Base-by-base conservation (phyloP, 2,329 filamentous ascomycete species). In the Claviceps pazoutovae region DNA sequence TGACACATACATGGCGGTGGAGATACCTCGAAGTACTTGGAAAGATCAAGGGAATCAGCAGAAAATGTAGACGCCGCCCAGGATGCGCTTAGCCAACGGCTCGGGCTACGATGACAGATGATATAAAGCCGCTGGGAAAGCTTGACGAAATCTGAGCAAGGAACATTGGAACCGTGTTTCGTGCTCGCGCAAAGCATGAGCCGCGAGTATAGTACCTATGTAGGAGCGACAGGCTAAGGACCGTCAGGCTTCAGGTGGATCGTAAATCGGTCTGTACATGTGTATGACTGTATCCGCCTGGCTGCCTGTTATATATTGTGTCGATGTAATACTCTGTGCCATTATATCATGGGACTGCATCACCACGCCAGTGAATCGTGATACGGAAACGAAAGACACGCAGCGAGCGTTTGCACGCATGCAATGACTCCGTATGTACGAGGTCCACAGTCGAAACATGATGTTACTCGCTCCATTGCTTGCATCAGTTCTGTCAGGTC, bases 301-400 rank as follows among this genome's bases (percentile, higher is more conserved):
- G 44, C 16, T 49, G 41, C 36, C 38, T 41, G 7, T 46, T 36
- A 23, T 46, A 19, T 30, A 44, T 36, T 45, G 16, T 9, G 14
- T 39, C 37, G 37, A 39, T 19, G 17, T 14, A 36, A 19, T 16
- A 23, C 14, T 41, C 42, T 57, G 62, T 63, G 54, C 47, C 53
- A 64, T 66, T 63, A 66, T 65, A 64, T 65, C 64, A 66, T 63
- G 56, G 52, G 6, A 43, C 39, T 30, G 48, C 23, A 42, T 43
- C 23, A 26, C 38, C 41, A 43, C 48, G 21, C 48, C 39, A 49
- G 23, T 43, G 39, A 34, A 34, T 34, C 30, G 9, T 34, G 39
- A 49, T 42, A 36, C 38, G 38, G 38, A 26, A 46, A 46, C 48
- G 36, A 19, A 39, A 41, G 19, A 26, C 19, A 39, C 17, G 46